These are phyloP conservation scores for Ophiostoma novo-ulmi DNA, from an alignment of 2,329 filamentous ascomycete species.

Conservation along the genomic window DNA sequence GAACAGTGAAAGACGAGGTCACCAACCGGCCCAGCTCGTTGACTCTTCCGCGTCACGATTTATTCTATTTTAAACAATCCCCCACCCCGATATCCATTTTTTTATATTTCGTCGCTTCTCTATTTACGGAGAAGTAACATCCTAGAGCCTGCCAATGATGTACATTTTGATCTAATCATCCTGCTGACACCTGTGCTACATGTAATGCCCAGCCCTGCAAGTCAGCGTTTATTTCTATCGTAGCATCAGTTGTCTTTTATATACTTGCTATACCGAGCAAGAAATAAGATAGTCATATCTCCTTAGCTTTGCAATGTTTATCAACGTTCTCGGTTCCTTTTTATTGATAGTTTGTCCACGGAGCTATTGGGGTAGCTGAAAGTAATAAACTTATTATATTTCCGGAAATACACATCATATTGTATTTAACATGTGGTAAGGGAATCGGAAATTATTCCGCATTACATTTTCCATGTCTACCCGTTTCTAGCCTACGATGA, in stretches of 20 bases:
- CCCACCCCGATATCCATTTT: neutral
- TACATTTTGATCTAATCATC: neutral
- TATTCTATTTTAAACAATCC: neutral
- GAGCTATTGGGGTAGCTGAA: neutral
- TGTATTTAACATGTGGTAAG: neutral
- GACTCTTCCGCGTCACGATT: neutral
- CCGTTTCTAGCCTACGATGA: neutral
- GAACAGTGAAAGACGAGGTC: neutral
- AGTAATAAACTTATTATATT: neutral
- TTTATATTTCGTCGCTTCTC: neutral
- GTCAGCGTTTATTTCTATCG: neutral
- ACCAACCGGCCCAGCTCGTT: neutral
- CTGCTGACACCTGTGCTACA: neutral
- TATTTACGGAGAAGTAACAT: conserved; percentile 1
- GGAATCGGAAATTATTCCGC: neutral
- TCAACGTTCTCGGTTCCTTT: neutral
- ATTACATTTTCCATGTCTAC: neutral
- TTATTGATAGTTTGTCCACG: neutral
- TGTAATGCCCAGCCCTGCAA: conserved; percentile 1
- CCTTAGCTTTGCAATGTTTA: neutral
- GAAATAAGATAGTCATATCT: neutral
- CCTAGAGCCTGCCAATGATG: neutral
- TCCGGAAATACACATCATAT: neutral
- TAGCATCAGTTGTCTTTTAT: neutral
- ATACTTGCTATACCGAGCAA: neutral